phyloP scores from a whole-genome alignment of 2,329 filamentous ascomycete species.

The Fusarium avenaceum region DNA sequence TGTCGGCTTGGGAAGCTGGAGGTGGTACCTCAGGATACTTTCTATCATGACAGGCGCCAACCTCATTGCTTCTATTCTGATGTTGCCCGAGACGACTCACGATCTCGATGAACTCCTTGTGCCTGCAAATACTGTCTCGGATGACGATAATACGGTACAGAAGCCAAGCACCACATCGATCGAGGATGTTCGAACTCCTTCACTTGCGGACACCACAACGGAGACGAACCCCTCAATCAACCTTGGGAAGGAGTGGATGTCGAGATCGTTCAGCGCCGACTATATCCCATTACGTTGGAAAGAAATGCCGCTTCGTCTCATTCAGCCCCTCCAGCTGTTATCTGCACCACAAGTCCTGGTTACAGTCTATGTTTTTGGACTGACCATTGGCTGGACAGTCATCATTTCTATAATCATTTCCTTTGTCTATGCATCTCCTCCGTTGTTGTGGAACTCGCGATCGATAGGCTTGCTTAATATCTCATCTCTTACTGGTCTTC shows the following conservation, averaged over 20 bases:
- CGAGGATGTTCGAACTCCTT: too few species aligned
- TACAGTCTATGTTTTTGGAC: slow-evolving; percentile 13
- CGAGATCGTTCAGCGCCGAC: slow-evolving; percentile 1
- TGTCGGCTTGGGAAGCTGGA: slow-evolving; percentile 1
- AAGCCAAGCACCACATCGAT: too few species aligned
- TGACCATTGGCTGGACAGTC: slow-evolving; percentile 20
- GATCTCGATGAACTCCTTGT: too few species aligned
- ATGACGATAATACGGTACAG: too few species aligned
- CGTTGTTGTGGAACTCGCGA: not conserved
- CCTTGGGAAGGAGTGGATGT: not conserved
- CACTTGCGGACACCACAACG: too few species aligned
- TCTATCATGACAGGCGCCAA: not conserved
- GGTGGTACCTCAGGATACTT: slow-evolving; percentile 19
- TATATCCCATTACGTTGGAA: slow-evolving; percentile 5
- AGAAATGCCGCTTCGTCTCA: not conserved
- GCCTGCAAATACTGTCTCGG: too few species aligned
- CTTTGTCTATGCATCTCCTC: not conserved
- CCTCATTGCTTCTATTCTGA: not conserved
- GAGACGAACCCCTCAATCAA: too few species aligned
- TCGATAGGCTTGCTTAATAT: slow-evolving; percentile 5
- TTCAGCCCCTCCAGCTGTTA: not conserved
- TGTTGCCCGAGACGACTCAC: slow-evolving; percentile 14
- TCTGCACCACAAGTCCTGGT: slow-evolving; percentile 2
- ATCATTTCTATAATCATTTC: slow-evolving; percentile 4
- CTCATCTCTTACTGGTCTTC: not conserved